phyloP scores from a whole-genome alignment of 192 early-diverging fungal genomes.

The Coemansia sp. region DNA sequence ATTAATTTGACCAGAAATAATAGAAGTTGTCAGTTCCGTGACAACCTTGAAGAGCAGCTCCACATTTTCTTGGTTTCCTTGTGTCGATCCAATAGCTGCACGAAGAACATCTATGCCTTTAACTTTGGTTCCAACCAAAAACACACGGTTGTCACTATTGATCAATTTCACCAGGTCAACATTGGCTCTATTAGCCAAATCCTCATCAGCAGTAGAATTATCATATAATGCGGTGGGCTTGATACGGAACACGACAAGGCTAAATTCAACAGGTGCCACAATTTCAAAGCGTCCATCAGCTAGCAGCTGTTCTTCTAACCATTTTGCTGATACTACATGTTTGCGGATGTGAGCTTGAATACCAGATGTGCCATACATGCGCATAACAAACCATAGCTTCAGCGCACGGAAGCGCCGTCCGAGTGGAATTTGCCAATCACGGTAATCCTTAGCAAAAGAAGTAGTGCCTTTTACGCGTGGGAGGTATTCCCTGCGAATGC shows the following conservation, averaged over 20 bases:
- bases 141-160: slow-evolving; percentile 44
- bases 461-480: slow-evolving; percentile 40
- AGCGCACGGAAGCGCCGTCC: slow-evolving; percentile 62
- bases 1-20: neutral
- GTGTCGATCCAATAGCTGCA: slow-evolving; percentile 31
- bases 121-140: slow-evolving; percentile 37
- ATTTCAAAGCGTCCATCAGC: slow-evolving; percentile 54
- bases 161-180: slow-evolving; percentile 23
- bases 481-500: slow-evolving; percentile 56
- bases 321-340: slow-evolving; percentile 40
- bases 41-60: neutral
- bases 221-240: slow-evolving; percentile 23
- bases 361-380: slow-evolving; percentile 58
- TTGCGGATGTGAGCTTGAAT: slow-evolving; percentile 55
- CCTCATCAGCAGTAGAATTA: neutral
- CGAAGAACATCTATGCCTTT: slow-evolving; percentile 39
- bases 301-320: slow-evolving; percentile 37
- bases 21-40: neutral
- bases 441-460: slow-evolving; percentile 55
- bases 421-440: slow-evolving; percentile 61
- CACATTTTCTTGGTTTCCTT: slow-evolving; percentile 21
- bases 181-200: slow-evolving; percentile 34
- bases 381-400: slow-evolving; percentile 68
- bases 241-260: slow-evolving; percentile 53
- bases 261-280: slow-evolving; percentile 43